phyloP scores from a whole-genome alignment of 2,329 filamentous ascomycete genomes.

The Aureobasidium pullulans region DNA sequence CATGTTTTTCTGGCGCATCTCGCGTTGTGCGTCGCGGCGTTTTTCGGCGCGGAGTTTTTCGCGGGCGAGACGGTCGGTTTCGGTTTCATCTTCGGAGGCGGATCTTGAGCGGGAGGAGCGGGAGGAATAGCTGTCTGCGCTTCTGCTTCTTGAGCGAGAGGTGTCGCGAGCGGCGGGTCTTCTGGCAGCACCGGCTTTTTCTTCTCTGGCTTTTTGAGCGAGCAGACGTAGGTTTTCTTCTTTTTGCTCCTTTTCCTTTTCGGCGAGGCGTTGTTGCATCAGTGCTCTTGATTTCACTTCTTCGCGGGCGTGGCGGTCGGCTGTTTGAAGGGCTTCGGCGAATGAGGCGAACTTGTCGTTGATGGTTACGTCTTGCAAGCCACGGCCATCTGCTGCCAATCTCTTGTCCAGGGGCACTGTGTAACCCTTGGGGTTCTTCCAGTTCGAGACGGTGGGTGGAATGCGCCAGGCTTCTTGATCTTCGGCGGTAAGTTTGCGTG shows the following conservation, averaged over 20 bases:
- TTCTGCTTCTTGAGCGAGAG: slow-evolving; percentile 21
- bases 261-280: slow-evolving; percentile 93
- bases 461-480: slow-evolving; percentile 97
- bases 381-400: slow-evolving; percentile 84
- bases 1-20: slow-evolving; percentile 91
- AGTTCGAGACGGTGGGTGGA: slow-evolving; percentile 85
- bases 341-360: slow-evolving; percentile 99
- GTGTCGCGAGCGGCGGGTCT: slow-evolving; percentile 21
- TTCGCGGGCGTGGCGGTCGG: slow-evolving; percentile 88
- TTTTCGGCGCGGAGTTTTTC: slow-evolving; percentile 71
- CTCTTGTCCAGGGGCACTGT: slow-evolving; percentile 94
- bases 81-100: slow-evolving; percentile 35
- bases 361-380: slow-evolving; percentile 87
- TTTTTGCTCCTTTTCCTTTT: slow-evolving; percentile 92
- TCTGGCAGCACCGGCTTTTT: slow-evolving; percentile 36
- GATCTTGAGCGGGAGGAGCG: slow-evolving; percentile 29
- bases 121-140: slow-evolving; percentile 16
- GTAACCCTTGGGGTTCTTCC: slow-evolving; percentile 99
- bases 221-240: slow-evolving; percentile 84
- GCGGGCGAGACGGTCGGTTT: slow-evolving; percentile 51
- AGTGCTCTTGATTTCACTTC: slow-evolving; percentile 85
- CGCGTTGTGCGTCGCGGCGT: slow-evolving; percentile 75
- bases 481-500: slow-evolving; percentile 88
- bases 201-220: slow-evolving; percentile 85
- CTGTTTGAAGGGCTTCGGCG: slow-evolving; percentile 86